Evolutionary conservation across 441 rosid genomes (phyloP), one percentile per base, ranked within the genome.

Genomic region (Rhodomyrtus psidioides): DNA sequence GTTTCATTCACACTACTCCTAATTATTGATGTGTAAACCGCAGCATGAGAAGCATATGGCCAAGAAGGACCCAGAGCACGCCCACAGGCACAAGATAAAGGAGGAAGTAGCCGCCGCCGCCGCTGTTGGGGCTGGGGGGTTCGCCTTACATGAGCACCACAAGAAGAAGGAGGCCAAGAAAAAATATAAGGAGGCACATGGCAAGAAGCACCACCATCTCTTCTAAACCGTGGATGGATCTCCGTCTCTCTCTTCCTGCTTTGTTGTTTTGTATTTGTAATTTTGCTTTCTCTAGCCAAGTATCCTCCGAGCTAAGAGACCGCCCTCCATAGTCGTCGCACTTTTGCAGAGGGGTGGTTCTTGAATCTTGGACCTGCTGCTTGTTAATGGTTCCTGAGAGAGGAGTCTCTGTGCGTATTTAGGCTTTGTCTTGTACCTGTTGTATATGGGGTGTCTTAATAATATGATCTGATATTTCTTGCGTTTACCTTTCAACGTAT

Each of bases 201-300:
- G 94, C 60, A 92, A 93, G 91, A 91, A 91, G 89, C 92, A 93
- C 81, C 95, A 93, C 88, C 93, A 90, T 87, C 85, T 89, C 85
- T 90, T 92, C 83, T 90, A 85, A 89, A 5, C 57, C 2, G 14
- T 17, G 28, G 51, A 28, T 57, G 26, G 26, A 34, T 53, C 21
- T 74, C 28, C 53, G 12, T 42, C 24, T 28, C 23, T 57, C 55
- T n/a, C 54, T 26, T 30, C 28, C 44, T 46, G 34, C 7, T 65
- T 53, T 53, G 17, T 55, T 34, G 53, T 42, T 34, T 75, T 51
- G 39, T 5, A 16, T 34, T n/a, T 28, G 70, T 58, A 58, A 83
- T 83, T 54, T 56, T 51, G 19, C n/a, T 24, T 30, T 55, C 70
- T 19, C 15, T 57, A 55, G 39, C 49, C 49, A 70, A 70, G 79